phyloP scores from a whole-genome alignment of 1,284 basidiomycete species.

The Pseudozyma tsukubaensis region DNA sequence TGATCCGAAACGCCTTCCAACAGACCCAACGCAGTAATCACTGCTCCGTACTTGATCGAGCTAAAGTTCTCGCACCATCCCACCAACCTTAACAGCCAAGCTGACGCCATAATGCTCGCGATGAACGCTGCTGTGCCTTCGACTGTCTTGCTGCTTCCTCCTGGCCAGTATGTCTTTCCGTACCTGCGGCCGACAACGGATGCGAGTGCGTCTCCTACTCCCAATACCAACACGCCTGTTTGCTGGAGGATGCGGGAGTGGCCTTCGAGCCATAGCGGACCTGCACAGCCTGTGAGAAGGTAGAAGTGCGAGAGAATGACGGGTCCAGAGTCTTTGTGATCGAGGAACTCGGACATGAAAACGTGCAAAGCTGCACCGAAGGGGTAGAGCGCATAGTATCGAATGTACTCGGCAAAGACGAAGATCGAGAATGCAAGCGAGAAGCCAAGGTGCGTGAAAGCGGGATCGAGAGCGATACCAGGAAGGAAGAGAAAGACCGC shows the following conservation, averaged over 20 bases:
- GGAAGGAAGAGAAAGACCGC: constrained; percentile 96
- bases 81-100: constrained; percentile 78
- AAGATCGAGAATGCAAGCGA: constrained; percentile 73
- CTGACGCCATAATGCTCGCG: constrained; percentile 77
- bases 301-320: constrained; percentile 98
- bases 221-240: constrained; percentile 90
- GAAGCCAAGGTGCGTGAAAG: constrained; percentile 93
- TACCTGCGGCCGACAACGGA: constrained; percentile 88
- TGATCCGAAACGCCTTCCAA: constrained; percentile 66
- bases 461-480: constrained; percentile 90
- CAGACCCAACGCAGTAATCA: constrained; percentile 49
- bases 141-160: constrained; percentile 83
- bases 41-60: constrained; percentile 37
- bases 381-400: constrained; percentile 98
- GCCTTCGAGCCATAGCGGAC: constrained; percentile 91
- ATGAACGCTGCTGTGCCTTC: constrained; percentile 90
- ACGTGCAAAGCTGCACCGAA: constrained; percentile 92
- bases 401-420: constrained; percentile 65
- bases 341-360: constrained; percentile 94
- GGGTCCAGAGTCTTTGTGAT: constrained; percentile 93
- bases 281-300: constrained; percentile 91
- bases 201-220: constrained; percentile 92
- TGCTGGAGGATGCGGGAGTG: constrained; percentile 72
- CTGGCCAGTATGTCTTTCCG: constrained; percentile 84
- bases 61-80: constrained; percentile 70